Base-by-base conservation (phyloP, 768 basidiomycete genomes). In the Imleria badia region DNA sequence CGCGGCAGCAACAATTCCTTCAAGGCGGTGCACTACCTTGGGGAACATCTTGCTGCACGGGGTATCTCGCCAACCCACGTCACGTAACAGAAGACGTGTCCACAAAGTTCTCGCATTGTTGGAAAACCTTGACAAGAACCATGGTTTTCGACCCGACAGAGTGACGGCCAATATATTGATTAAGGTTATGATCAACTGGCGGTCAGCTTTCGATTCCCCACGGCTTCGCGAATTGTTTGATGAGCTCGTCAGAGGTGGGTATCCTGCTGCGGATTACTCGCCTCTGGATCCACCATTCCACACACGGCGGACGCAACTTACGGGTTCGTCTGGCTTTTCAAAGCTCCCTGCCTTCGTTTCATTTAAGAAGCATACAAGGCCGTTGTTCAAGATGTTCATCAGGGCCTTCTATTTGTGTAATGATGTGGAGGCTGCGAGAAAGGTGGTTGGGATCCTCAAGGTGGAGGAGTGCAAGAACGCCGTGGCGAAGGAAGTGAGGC, bases 301-400 rank as follows among this genome's bases (percentile, higher is more conserved):
- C 6, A 78, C 79, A 17, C 69, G 61, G 12, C 65, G 20, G 41
- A 40, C 43, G 22, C 54, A 40, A 15, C 31, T 46, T n/a, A 36
- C 39, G 45, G 44, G 42, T 34, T 52, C 51, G 4, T 42, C 77
- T 17, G 49, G 63, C n/a, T 40, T 79, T n/a, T 72, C 78, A 11
- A 67, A 68, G 36, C 65, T 81, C 19, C 54, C 72, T n/a, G 51
- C 73, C 38, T 69, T 72, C 20, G 73, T 86, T 51, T 81, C 78
- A 4, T 86, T 84, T 50, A 72, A 75, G 52, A 75, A 72, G 52
- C 86, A 90, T 64, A 76, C 83, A n/a, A 73, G 75, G 53, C 89
- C 89, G 39, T 63, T 91, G 68, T 86, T 85, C 68, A 85, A 78
- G 73, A 84, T 84, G 81, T 84, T 91, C 69, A 81, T 87, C 62